Conservation (phyloP, 805 yeast genomes). For the Danielia reshetovae region DNA sequence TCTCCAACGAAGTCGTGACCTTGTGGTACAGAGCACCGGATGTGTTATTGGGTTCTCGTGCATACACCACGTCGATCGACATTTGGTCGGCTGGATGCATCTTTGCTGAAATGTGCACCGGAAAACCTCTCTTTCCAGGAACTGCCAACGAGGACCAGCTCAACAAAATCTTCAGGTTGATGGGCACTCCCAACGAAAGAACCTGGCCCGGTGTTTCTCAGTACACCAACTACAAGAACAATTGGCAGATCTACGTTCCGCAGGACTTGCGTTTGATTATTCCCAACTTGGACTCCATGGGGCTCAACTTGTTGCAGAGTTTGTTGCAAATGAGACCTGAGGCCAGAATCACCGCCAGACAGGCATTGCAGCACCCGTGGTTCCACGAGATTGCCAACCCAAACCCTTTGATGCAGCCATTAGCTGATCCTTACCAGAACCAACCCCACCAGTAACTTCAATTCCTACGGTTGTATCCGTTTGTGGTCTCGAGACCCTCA, state of each 20-base stretch:
- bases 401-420: slow-evolving; percentile 28
- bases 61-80: slow-evolving; percentile 94
- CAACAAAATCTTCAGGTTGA: slow-evolving; percentile 80
- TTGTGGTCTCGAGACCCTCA: too few relatives aligned
- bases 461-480: too few relatives aligned
- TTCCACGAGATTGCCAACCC: slow-evolving; percentile 65
- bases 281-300: slow-evolving; percentile 67
- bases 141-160: slow-evolving; percentile 94
- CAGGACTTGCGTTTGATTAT: slow-evolving; percentile 74
- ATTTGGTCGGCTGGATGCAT: slow-evolving; percentile 99
- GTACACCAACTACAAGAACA: slow-evolving; percentile 80
- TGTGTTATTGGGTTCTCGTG: slow-evolving; percentile 89
- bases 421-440: slow-evolving; percentile 32
- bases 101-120: slow-evolving; percentile 97
- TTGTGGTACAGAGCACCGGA: slow-evolving; percentile 98
- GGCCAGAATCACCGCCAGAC: slow-evolving; percentile 56
- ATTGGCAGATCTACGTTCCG: slow-evolving; percentile 81
- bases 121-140: slow-evolving; percentile 95
- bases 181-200: slow-evolving; percentile 95
- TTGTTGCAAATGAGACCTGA: slow-evolving; percentile 61
- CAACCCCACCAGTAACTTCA: slow-evolving; percentile 8
- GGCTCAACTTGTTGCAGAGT: slow-evolving; percentile 60
- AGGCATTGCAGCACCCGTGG: slow-evolving; percentile 71
- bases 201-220: slow-evolving; percentile 97
- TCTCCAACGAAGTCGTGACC: slow-evolving; percentile 96